Conservation (phyloP, 2,329 filamentous ascomycete species). For the Hypoxylon sp. region DNA sequence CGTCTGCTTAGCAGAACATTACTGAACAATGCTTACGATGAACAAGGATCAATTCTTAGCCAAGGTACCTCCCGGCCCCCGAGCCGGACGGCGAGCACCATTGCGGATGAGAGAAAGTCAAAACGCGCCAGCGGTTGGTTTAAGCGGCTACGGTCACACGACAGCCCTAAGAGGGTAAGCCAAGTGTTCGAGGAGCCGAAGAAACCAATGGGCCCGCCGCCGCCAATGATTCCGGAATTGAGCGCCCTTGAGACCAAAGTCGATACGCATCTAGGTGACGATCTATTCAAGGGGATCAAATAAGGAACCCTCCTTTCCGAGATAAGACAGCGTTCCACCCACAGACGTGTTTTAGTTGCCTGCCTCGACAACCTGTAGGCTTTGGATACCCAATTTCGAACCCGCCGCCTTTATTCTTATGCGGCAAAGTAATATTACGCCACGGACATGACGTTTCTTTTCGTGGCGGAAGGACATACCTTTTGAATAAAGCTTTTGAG, state of each 20-base stretch:
- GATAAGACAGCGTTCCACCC: constrained; percentile 22
- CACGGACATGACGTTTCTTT: constrained; percentile 41
- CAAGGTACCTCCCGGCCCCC: constrained; percentile 57
- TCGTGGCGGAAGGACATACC: constrained; percentile 29
- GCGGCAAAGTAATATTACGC: constrained; percentile 42
- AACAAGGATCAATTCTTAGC: constrained; percentile 54
- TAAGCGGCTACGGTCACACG: constrained; percentile 61
- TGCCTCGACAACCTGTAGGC: constrained; percentile 14
- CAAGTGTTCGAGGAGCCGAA: constrained; percentile 56
- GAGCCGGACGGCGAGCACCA: constrained; percentile 63
- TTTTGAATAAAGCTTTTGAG: constrained; percentile 34
- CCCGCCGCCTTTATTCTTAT: constrained; percentile 37
- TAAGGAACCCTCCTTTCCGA: constrained; percentile 49
- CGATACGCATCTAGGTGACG: constrained; percentile 60
- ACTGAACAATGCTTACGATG: constrained; percentile 65
- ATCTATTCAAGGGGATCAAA: constrained; percentile 71
- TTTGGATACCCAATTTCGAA: constrained; percentile 33
- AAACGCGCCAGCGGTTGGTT: constrained; percentile 71
- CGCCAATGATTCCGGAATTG: constrained; percentile 71
- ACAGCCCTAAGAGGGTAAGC: constrained; percentile 57
- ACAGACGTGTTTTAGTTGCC: constrained; percentile 29
- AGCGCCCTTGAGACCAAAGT: constrained; percentile 63
- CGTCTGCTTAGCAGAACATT: constrained; percentile 67
- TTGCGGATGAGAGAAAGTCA: constrained; percentile 64
- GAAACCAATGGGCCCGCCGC: constrained; percentile 63